These are phyloP conservation scores for Pulveroboletus sp. DNA, from an alignment of 1,284 basidiomycete species.

Conservation along the genomic window DNA sequence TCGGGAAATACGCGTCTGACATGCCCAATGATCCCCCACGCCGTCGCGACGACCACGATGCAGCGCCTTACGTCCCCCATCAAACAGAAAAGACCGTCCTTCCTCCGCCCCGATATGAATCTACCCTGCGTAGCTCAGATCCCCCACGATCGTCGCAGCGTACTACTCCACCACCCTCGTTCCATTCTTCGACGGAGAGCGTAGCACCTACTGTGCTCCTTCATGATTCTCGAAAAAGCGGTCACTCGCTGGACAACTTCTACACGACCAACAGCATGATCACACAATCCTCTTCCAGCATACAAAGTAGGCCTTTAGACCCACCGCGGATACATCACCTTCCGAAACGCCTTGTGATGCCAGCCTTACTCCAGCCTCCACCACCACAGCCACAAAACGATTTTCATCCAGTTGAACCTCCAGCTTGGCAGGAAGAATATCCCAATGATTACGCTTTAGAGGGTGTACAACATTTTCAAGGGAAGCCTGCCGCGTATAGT, in stretches of 20 bases:
- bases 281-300: constrained; percentile 5
- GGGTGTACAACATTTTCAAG: constrained; percentile 3
- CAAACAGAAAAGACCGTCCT: constrained; percentile 16
- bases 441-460: constrained; percentile 6
- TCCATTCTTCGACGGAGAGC: not conserved
- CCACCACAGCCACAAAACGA: constrained; percentile 9
- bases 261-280: not conserved
- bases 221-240: constrained; percentile 8
- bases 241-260: constrained; percentile 15
- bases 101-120: constrained; percentile 29
- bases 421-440: constrained; percentile 8
- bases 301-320: constrained; percentile 19
- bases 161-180: constrained; percentile 4
- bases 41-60: constrained; percentile 8
- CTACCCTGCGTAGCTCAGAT: constrained; percentile 7
- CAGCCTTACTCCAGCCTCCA: constrained; percentile 50
- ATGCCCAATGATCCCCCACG: constrained; percentile 4
- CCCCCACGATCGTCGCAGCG: constrained; percentile 12
- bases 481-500: constrained; percentile 8
- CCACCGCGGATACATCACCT: constrained; percentile 45
- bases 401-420: not conserved
- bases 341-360: constrained; percentile 68
- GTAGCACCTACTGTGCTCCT: not conserved
- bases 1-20: constrained; percentile 8
- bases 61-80: constrained; percentile 16